Evolutionary conservation across 148 eudicot species (phyloP).

Genomic region (Fallopia convolvulus): DNA sequence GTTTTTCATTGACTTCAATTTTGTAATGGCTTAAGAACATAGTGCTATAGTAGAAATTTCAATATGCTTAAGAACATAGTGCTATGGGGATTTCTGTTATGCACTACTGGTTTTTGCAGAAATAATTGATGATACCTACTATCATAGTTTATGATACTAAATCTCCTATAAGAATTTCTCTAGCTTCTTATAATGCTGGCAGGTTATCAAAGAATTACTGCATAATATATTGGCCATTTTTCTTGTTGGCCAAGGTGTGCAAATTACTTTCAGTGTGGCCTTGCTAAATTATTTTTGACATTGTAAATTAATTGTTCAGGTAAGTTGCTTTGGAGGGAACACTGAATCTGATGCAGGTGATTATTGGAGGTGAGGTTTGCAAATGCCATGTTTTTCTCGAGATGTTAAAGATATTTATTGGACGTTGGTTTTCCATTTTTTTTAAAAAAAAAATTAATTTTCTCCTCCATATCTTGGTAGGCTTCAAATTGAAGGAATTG

Average conservation of each 20-base stretch:
- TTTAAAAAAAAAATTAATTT: neutral
- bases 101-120: neutral
- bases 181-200: neutral
- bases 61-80: neutral
- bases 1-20: neutral
- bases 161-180: neutral
- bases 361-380: conserved; percentile 53
- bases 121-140: neutral
- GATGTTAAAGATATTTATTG: neutral
- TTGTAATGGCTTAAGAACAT: neutral
- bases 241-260: neutral
- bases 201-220: neutral
- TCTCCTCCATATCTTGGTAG: conserved; percentile 20
- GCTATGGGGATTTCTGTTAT: neutral
- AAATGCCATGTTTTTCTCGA: neutral
- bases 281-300: neutral
- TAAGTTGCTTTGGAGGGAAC: conserved; percentile 71
- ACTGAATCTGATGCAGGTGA: conserved; percentile 58
- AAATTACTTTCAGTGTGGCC: neutral
- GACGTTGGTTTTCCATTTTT: too few species aligned
- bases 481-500: conserved; percentile 56
- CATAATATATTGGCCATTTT: neutral
- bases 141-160: neutral
- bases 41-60: neutral
- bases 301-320: conserved; percentile 23